Evolutionary conservation across 2,329 filamentous ascomycete species (phyloP).

Genomic region (Fusarium praegraminearum): DNA sequence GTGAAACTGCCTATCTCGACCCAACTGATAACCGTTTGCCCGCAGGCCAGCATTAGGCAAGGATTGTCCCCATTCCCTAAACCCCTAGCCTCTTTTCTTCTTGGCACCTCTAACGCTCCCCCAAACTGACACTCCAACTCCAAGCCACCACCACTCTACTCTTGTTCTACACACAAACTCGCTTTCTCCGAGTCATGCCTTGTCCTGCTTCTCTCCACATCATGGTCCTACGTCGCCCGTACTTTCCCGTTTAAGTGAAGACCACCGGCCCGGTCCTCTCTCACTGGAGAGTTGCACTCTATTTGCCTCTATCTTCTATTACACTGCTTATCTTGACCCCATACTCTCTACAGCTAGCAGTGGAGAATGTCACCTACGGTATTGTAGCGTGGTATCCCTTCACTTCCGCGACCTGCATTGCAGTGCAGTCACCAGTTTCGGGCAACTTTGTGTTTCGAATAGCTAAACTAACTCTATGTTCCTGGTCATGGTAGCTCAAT

Average conservation of each 20-base stretch:
- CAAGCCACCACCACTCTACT: conserved; percentile 17
- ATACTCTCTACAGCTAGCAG: conserved; percentile 29
- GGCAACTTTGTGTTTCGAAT: conserved; percentile 20
- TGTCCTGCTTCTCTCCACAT: conserved; percentile 41
- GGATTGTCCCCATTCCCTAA: conserved; percentile 7
- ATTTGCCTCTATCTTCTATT: conserved; percentile 5
- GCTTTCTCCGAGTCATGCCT: conserved; percentile 42
- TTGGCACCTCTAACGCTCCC: conserved; percentile 36
- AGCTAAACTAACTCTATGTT: neutral
- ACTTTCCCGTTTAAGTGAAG: conserved; percentile 27
- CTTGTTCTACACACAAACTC: neutral
- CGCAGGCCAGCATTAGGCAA: conserved; percentile 2
- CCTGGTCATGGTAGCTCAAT: conserved; percentile 16
- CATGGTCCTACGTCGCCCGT: conserved; percentile 26
- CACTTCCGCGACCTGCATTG: conserved; percentile 5
- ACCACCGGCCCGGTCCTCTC: conserved; percentile 36
- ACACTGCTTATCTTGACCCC: conserved; percentile 42
- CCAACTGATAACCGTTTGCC: conserved; percentile 29
- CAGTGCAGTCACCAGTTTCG: conserved; percentile 8
- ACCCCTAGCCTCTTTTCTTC: conserved; percentile 7
- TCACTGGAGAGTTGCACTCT: neutral
- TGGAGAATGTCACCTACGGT: conserved; percentile 31
- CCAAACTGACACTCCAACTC: conserved; percentile 15
- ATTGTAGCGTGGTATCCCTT: conserved; percentile 10
- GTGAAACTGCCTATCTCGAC: conserved; percentile 39